Evolutionary conservation across 805 yeast species (phyloP), one percentile per base, ranked within the genome.

Genomic region (Starmerella ratchasimensis): DNA sequence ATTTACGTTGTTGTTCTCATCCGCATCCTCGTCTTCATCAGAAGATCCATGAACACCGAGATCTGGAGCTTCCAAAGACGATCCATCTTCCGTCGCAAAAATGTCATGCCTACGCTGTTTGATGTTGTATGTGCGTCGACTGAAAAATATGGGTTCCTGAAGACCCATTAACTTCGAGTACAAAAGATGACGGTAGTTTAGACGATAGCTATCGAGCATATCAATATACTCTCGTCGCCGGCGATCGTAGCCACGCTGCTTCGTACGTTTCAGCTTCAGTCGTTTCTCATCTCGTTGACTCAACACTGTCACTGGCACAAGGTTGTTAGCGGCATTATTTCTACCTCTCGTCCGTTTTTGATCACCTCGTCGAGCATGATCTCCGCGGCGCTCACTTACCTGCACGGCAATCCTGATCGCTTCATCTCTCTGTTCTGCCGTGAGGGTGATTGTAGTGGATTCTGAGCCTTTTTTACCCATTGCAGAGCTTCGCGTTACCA

Each of bases 171-270:
- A 28, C 14, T 15, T n/a, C 16, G 17, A 15, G 28, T 5, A 7
- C 20, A 25, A n/a, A 6, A 13, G n/a, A 4, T 9, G 14, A 15
- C 22, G 20, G 35, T 25, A 25, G 10, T 20, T 11, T n/a, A 32
- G 35, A 7, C 35, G 35, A 5, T 19, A 16, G 28, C 17, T 28
- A 13, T 15, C 35, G 9, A 7, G 20, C 18, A 9, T 13, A 16
- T 21, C 20, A 9, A 28, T 15, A 13, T 20, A 15, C 22, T 37
- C 41, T 9, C 41, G 41, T 11, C 39, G 32, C 17, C 41, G 34
- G 15, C 40, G 38, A 33, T 35, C 44, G 31, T 41, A 41, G 5
- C 16, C 9, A 6, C 44, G 34, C 33, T 41, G 41, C 28, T 36
- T 36, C 17, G 29, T 32, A 13, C 44, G 37, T 34, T 34, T 36